These are phyloP conservation scores for Sanguinoderma infundibulare DNA, from an alignment of 1,284 basidiomycete species.

Conservation along the genomic window DNA sequence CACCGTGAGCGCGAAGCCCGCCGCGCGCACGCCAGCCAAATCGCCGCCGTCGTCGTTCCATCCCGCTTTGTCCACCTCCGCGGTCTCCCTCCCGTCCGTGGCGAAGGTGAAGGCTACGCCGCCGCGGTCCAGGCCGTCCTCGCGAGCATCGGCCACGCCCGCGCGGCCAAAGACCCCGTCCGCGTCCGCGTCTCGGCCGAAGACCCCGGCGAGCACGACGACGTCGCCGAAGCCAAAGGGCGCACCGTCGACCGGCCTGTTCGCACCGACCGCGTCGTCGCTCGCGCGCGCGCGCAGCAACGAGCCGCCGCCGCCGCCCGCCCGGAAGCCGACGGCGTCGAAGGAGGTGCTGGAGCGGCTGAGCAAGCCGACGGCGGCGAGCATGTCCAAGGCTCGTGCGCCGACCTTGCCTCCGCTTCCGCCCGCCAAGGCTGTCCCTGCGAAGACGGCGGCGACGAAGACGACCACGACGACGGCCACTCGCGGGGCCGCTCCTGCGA, in stretches of 20 bases:
- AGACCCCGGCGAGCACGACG: slow-evolving; percentile 42
- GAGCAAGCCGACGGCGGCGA: slow-evolving; percentile 78
- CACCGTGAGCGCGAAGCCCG: slow-evolving; percentile 23
- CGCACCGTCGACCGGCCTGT: slow-evolving; percentile 49
- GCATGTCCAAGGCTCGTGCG: slow-evolving; percentile 54
- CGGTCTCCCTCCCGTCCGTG: slow-evolving; percentile 23
- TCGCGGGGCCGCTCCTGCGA: slow-evolving; percentile 28
- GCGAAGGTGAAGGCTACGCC: slow-evolving; percentile 24
- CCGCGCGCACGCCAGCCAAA: slow-evolving; percentile 31
- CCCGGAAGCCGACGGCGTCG: slow-evolving; percentile 51
- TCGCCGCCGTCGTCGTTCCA: slow-evolving; percentile 36
- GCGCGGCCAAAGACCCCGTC: slow-evolving; percentile 43
- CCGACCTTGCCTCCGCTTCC: slow-evolving; percentile 21
- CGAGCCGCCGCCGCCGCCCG: slow-evolving; percentile 49
- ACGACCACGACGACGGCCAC: slow-evolving; percentile 29
- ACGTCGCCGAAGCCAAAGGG: slow-evolving; percentile 32
- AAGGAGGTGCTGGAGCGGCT: slow-evolving; percentile 60
- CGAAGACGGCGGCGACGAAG: slow-evolving; percentile 6
- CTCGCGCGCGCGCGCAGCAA: slow-evolving; percentile 66
- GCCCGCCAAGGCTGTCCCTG: slow-evolving; percentile 19
- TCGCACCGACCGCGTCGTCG: slow-evolving; percentile 79
- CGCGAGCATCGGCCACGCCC: slow-evolving; percentile 40
- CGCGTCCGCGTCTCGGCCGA: slow-evolving; percentile 49
- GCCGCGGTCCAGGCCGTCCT: slow-evolving; percentile 29
- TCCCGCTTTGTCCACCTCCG: slow-evolving; percentile 25